Evolutionary conservation across 805 yeast genomes (phyloP).

Genomic region (Candida bentonensis): DNA sequence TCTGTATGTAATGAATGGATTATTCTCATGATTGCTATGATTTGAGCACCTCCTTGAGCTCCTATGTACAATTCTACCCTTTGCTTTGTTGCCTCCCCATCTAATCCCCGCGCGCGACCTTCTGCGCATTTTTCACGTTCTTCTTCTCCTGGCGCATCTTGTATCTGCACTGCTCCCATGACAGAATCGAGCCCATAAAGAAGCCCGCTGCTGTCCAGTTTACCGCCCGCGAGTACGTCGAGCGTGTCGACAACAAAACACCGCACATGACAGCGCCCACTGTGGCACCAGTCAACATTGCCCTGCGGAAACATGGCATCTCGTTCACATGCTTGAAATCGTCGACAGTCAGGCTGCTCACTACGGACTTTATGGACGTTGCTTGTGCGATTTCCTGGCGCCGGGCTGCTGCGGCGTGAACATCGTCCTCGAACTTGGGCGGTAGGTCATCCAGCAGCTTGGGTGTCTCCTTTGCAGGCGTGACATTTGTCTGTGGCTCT

Average conservation of each 20-base stretch:
- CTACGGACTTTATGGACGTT: conserved; percentile 11
- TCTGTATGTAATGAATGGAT: no score
- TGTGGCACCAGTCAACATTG: conserved; percentile 23
- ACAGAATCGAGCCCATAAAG: conserved; percentile 61
- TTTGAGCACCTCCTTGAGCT: no score
- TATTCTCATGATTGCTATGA: no score
- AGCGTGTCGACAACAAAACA: conserved; percentile 15
- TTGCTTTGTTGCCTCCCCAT: no score
- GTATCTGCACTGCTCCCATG: conserved; percentile 88
- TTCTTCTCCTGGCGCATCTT: conserved; percentile 51
- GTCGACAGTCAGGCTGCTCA: conserved; percentile 11
- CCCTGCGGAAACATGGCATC: conserved; percentile 25
- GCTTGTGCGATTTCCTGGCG: conserved; percentile 8
- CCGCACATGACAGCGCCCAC: conserved; percentile 18
- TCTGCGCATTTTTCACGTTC: conserved; percentile 57
- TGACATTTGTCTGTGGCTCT: not conserved
- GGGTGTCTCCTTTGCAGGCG: conserved; percentile 3
- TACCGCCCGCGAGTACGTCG: conserved; percentile 32
- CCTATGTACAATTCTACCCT: no score
- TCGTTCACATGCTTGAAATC: conserved; percentile 20
- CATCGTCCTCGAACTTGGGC: conserved; percentile 18
- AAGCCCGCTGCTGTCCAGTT: conserved; percentile 82
- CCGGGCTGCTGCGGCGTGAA: conserved; percentile 6
- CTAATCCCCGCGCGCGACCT: conserved; percentile 4
- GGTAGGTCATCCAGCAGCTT: conserved; percentile 19